Conservation (phyloP, 2,329 filamentous ascomycete genomes). For the Neonectria magnoliae region DNA sequence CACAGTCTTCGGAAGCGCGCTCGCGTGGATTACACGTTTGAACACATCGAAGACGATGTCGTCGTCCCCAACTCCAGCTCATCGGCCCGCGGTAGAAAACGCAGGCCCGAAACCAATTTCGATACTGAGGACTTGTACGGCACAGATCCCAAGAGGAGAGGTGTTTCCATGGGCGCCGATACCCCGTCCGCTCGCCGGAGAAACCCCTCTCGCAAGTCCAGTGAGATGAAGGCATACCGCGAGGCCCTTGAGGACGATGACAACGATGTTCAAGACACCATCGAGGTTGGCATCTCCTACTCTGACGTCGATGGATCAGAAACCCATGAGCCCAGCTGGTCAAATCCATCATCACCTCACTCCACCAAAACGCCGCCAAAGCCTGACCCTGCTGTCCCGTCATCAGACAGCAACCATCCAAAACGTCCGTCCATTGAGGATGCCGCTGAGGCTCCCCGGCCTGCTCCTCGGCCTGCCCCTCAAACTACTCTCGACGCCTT, state of each 20-base stretch:
- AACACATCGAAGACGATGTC: slow-evolving; percentile 62
- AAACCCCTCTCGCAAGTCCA: slow-evolving; percentile 52
- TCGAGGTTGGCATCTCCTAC: slow-evolving; percentile 61
- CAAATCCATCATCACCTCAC: slow-evolving; percentile 44
- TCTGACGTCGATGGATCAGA: slow-evolving; percentile 48
- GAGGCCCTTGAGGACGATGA: slow-evolving; percentile 50
- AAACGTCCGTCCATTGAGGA: slow-evolving; percentile 19
- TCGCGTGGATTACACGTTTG: slow-evolving; percentile 66
- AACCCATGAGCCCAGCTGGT: slow-evolving; percentile 35
- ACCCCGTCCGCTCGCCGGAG: slow-evolving; percentile 52
- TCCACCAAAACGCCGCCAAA: slow-evolving; percentile 37
- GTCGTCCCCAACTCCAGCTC: slow-evolving; percentile 48
- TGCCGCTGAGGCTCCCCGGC: slow-evolving; percentile 15
- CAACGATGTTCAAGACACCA: slow-evolving; percentile 66
- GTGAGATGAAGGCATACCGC: slow-evolving; percentile 46
- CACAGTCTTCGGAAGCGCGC: slow-evolving; percentile 67
- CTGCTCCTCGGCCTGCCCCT: slow-evolving; percentile 15
- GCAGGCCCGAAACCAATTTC: slow-evolving; percentile 48
- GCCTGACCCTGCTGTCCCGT: slow-evolving; percentile 23
- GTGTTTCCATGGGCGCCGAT: slow-evolving; percentile 49
- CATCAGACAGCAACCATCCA: slow-evolving; percentile 16
- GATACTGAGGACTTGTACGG: slow-evolving; percentile 47
- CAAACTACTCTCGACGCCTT: slow-evolving; percentile 2
- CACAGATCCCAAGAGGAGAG: slow-evolving; percentile 48
- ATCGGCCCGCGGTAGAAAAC: slow-evolving; percentile 49